Conservation (phyloP, 108 stramenopile genomes). For the Pseudonitzschia pungens region DNA sequence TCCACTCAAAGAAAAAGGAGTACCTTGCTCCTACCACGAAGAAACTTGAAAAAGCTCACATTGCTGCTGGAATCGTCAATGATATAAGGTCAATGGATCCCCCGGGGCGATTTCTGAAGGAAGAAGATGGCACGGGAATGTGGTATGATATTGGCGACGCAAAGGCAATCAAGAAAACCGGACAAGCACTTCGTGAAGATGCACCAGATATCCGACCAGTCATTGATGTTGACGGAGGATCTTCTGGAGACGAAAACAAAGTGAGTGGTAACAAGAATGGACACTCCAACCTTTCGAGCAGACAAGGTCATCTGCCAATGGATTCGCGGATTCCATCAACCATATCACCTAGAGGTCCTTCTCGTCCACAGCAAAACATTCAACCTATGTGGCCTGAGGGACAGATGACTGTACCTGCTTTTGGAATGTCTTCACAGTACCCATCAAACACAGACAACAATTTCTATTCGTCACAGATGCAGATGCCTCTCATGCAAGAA, state of each 20-base stretch:
- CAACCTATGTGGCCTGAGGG: constrained; percentile 1
- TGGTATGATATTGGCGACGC: constrained; percentile 90
- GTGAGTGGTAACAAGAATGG: background rate
- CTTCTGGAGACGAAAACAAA: constrained; percentile 35
- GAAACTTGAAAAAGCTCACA: constrained; percentile 83
- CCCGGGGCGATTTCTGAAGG: constrained; percentile 82
- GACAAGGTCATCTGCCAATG: background rate
- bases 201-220: constrained; percentile 75
- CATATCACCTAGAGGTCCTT: no score
- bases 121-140: constrained; percentile 58
- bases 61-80: constrained; percentile 68
- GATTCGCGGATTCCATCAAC: background rate
- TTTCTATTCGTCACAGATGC: background rate
- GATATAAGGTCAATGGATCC: constrained; percentile 67
- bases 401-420: background rate
- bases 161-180: constrained; percentile 83
- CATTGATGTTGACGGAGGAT: constrained; percentile 27
- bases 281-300: background rate
- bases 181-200: constrained; percentile 83
- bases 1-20: constrained; percentile 56
- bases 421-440: constrained; percentile 31
- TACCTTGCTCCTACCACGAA: constrained; percentile 76
- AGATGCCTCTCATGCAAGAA: background rate
- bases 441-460: background rate
- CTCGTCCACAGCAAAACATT: background rate